phyloP scores from a whole-genome alignment of 345 rosid species.

The Eucalyptus polyanthemos region DNA sequence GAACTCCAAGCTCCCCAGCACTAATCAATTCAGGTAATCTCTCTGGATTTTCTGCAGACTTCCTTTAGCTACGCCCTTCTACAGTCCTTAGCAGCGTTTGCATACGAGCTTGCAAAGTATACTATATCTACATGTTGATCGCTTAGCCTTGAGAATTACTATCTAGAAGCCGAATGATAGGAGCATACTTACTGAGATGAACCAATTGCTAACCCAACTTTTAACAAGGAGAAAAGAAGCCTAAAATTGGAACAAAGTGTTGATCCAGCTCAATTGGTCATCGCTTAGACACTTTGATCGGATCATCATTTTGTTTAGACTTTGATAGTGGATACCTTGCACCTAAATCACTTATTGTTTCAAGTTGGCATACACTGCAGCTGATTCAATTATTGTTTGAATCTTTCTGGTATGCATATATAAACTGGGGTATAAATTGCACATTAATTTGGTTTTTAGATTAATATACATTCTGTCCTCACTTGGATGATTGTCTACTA shows the following conservation, averaged over 20 bases:
- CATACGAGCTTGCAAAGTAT: background rate
- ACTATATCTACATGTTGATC: background rate
- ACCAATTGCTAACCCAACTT: background rate
- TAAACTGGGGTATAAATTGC: background rate
- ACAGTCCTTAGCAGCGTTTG: background rate
- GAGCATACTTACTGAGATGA: background rate
- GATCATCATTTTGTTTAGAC: background rate
- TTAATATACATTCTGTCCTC: background rate
- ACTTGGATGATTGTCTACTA: background rate
- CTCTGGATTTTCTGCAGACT: background rate
- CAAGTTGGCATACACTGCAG: background rate
- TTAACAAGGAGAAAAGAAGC: background rate
- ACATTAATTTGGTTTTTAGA: background rate
- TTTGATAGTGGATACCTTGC: background rate
- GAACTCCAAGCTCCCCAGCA: conserved; percentile 19
- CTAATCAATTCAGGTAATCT: conserved; percentile 29
- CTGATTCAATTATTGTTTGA: background rate
- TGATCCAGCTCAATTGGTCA: background rate
- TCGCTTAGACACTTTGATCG: background rate
- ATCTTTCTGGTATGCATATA: background rate
- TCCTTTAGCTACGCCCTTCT: background rate
- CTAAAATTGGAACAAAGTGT: background rate
- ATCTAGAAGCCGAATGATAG: background rate
- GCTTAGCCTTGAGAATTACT: background rate
- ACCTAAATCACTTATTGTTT: background rate